Percentiles rank a stretch among this genome's conserved stretches.
These are phyloP conservation scores for Phytopythium kandeliae DNA, from an alignment of 352 stramenopile species.

Conservation along the genomic window DNA sequence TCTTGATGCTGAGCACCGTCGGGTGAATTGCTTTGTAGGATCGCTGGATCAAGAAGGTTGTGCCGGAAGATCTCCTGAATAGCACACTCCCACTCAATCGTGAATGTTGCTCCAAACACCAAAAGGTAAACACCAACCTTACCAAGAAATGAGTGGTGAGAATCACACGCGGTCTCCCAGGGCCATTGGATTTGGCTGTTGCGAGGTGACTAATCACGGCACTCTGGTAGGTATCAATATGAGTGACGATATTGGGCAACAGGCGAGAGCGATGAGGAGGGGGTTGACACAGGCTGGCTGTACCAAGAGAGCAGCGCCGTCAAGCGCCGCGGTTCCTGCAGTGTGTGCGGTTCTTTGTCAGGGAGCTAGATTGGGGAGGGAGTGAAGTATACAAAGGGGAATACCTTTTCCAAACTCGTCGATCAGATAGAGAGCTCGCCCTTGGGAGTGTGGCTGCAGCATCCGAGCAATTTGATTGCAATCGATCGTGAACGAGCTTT, in stretches of 20 bases:
- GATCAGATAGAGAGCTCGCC: constrained; percentile 66
- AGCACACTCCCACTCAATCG: constrained; percentile 4
- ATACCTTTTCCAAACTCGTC: constrained; percentile 87
- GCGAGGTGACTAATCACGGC: constrained; percentile 59
- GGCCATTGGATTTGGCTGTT: constrained; percentile 12
- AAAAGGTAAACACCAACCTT: constrained; percentile 1
- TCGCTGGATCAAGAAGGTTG: constrained; percentile 22
- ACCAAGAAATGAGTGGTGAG: constrained; percentile 83
- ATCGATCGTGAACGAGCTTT: constrained; percentile 88
- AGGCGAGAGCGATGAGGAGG: too few species aligned
- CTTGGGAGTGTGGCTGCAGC: constrained; percentile 55
- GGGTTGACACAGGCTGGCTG: too few species aligned
- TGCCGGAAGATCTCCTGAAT: constrained; percentile 59
- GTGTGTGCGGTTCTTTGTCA: neutral
- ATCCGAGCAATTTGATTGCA: constrained; percentile 85
- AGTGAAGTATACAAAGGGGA: neutral
- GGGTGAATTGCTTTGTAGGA: constrained; percentile 2
- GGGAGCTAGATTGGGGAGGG: neutral
- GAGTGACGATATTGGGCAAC: too few species aligned
- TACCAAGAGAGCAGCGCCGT: constrained; percentile 77
- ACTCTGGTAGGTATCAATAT: constrained; percentile 17
- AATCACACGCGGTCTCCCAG: constrained; percentile 45
- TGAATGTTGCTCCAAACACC: neutral
- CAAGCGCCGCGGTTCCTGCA: constrained; percentile 63
- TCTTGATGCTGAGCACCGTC: neutral